Percentiles rank a stretch among this genome's conserved stretches.
These are phyloP conservation scores for Rhynchospora pubera DNA, from an alignment of 176 grass and related monocot genomes.

Conservation along the genomic window DNA sequence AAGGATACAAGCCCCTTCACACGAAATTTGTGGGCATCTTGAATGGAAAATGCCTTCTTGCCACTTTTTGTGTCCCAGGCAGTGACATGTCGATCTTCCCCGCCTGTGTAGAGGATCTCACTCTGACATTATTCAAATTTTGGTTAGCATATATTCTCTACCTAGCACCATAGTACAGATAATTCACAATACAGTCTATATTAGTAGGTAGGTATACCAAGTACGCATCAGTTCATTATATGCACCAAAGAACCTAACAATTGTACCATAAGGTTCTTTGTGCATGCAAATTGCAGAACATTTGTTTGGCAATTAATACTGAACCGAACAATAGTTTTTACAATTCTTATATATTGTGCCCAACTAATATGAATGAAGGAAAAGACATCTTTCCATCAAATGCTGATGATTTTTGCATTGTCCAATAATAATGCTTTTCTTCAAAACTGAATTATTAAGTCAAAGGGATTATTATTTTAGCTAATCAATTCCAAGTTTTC, in stretches of 20 bases:
- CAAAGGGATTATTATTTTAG: background rate
- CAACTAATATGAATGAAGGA: background rate
- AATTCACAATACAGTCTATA: background rate
- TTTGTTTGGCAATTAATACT: background rate
- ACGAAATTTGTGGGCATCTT: conserved; percentile 63
- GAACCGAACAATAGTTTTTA: background rate
- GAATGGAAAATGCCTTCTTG: conserved; percentile 60
- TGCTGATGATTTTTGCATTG: background rate
- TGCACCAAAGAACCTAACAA: background rate
- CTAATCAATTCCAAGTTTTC: background rate
- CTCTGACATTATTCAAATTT: conserved; percentile 37
- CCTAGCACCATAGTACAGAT: background rate
- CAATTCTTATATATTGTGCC: background rate
- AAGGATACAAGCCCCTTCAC: conserved; percentile 74
- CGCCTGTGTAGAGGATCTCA: conserved; percentile 60
- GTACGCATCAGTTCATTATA: background rate
- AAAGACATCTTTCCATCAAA: background rate
- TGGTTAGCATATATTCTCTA: background rate
- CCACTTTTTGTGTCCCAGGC: conserved; percentile 77
- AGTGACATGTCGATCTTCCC: conserved; percentile 63
- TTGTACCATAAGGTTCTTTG: background rate
- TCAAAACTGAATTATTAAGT: background rate
- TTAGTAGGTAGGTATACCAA: background rate
- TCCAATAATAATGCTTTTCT: background rate
- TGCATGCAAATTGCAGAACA: background rate